Conservation (phyloP, 768 basidiomycete genomes). For the Saitozyma sp. region DNA sequence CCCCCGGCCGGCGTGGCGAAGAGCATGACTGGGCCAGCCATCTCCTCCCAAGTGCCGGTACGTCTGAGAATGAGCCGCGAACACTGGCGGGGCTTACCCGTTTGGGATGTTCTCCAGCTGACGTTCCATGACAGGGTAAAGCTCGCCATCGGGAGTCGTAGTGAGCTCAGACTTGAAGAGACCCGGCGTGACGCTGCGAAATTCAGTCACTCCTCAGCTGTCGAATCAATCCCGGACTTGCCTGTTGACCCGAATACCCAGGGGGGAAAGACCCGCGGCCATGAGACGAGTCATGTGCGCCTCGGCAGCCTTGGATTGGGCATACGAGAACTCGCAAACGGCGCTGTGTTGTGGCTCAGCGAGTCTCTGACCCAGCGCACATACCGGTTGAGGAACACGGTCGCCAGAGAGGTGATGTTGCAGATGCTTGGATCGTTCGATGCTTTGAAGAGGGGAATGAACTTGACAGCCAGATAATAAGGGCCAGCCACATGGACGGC, state of each 20-base stretch:
- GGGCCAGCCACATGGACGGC: constrained; percentile 42
- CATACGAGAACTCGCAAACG: constrained; percentile 37
- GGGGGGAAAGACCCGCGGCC: constrained; percentile 28
- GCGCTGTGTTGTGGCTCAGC: constrained; percentile 10
- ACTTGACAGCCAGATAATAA: constrained; percentile 43
- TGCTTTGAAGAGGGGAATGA: constrained; percentile 37
- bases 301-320: constrained; percentile 41
- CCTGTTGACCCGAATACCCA: constrained; percentile 46
- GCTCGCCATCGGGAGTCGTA: constrained; percentile 15
- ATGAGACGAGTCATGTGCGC: constrained; percentile 35
- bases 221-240: too few species aligned
- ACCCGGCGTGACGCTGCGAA: constrained; percentile 29
- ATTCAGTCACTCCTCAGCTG: too few species aligned
- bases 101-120: constrained; percentile 20
- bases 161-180: constrained; percentile 34
- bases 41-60: constrained; percentile 32
- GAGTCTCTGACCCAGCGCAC: background rate
- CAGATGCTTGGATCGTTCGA: constrained; percentile 29
- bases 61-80: constrained; percentile 15
- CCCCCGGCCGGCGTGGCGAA: constrained; percentile 39
- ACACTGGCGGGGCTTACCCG: constrained; percentile 11
- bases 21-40: constrained; percentile 46
- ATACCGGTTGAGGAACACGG: constrained; percentile 33
- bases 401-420: constrained; percentile 39
- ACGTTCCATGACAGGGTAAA: background rate